phyloP scores from a whole-genome alignment of 495 filamentous ascomycete species.

The Hamigera avellanea region DNA sequence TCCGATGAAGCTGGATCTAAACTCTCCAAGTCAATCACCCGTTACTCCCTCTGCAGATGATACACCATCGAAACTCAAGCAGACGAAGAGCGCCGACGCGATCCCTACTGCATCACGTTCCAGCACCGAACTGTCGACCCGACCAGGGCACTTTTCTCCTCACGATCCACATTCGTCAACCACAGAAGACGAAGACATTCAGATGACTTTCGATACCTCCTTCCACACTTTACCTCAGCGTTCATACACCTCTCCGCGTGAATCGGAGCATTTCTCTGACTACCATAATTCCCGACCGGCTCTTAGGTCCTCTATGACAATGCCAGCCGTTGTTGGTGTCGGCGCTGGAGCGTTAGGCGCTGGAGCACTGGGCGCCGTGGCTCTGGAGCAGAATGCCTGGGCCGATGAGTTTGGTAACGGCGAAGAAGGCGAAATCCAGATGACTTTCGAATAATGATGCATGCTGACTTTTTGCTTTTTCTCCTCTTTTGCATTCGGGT shows the following conservation, averaged over 20 bases:
- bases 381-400: conserved; percentile 67
- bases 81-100: conserved; percentile 32
- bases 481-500: conserved; percentile 4
- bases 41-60: conserved; percentile 9
- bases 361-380: conserved; percentile 22
- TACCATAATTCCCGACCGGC: conserved; percentile 19
- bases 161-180: conserved; percentile 9
- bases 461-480: conserved; percentile 3
- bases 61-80: conserved; percentile 26
- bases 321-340: conserved; percentile 13
- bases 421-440: conserved; percentile 39
- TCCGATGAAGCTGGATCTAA: conserved; percentile 69
- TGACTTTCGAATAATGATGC: conserved; percentile 44
- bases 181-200: conserved; percentile 38
- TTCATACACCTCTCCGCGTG: conserved; percentile 6
- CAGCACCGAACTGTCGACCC: conserved; percentile 13
- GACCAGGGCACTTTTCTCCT: conserved; percentile 5
- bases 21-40: conserved; percentile 14
- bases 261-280: conserved; percentile 1
- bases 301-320: conserved; percentile 31
- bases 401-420: conserved; percentile 53
- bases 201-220: conserved; percentile 65
- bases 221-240: conserved; percentile 30
- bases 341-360: conserved; percentile 13
- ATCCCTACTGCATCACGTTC: conserved; percentile 15